Percentiles rank a stretch among this genome's conserved stretches.
These are phyloP conservation scores for Onygena corvina DNA, from an alignment of 2,329 filamentous ascomycete genomes.

Conservation along the genomic window DNA sequence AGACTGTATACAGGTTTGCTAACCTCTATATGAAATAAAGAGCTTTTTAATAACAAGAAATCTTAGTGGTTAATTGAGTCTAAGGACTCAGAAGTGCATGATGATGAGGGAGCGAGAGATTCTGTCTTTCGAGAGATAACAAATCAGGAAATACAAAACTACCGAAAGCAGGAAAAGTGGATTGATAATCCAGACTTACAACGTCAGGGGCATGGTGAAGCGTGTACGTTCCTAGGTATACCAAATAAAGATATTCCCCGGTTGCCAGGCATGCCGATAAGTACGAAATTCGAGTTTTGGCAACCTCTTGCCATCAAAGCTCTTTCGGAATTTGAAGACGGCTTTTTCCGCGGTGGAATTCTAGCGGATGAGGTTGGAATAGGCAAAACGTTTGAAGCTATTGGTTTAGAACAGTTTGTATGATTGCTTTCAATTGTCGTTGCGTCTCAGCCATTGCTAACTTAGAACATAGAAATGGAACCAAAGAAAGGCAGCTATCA, in stretches of 20 bases:
- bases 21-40: background rate
- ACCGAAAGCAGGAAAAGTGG: slow-evolving; percentile 3
- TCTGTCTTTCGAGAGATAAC: background rate
- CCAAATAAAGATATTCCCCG: background rate
- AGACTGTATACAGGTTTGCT: background rate
- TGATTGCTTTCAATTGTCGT: background rate
- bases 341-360: slow-evolving; percentile 53
- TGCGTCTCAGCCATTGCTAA: background rate
- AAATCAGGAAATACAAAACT: background rate
- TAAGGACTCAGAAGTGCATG: background rate
- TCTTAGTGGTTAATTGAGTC: background rate
- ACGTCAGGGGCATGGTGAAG: background rate
- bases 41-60: background rate
- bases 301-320: slow-evolving; percentile 3
- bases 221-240: background rate
- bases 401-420: slow-evolving; percentile 49
- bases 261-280: background rate
- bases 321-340: slow-evolving; percentile 2
- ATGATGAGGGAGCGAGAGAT: background rate
- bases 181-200: slow-evolving; percentile 1
- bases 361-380: slow-evolving; percentile 94
- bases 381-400: slow-evolving; percentile 97
- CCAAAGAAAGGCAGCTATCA: background rate
- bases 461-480: background rate
- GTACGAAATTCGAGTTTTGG: background rate